A percentile compares a stretch with the other conserved stretches of the same genome.
These are phyloP conservation scores for Candida alai DNA, from an alignment of 805 yeast genomes.

Conservation along the genomic window DNA sequence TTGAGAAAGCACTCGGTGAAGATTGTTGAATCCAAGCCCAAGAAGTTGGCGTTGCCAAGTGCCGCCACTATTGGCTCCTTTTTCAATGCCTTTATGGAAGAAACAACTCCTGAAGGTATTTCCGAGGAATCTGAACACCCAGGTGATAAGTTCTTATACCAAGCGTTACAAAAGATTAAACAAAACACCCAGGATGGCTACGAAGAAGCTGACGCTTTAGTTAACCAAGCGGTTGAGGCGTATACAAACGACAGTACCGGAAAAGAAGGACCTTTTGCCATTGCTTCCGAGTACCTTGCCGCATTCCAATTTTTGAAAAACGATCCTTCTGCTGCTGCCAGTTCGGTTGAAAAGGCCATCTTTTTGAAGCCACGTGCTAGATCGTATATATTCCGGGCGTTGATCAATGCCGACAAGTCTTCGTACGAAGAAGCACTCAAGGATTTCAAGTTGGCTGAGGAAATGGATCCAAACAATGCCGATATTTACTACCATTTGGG, in stretches of 20 bases:
- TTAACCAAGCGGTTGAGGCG: constrained; percentile 56
- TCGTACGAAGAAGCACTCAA: constrained; percentile 53
- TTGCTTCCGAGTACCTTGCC: constrained; percentile 82
- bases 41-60: constrained; percentile 64
- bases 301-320: constrained; percentile 80
- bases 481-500: constrained; percentile 93
- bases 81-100: constrained; percentile 77
- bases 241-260: constrained; percentile 34
- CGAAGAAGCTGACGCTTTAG: constrained; percentile 54
- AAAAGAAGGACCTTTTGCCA: constrained; percentile 34
- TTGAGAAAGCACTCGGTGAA: constrained; percentile 75
- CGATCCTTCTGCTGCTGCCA: constrained; percentile 62
- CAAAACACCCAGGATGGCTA: constrained; percentile 54
- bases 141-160: constrained; percentile 62
- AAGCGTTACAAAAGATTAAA: constrained; percentile 57
- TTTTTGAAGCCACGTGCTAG: constrained; percentile 71
- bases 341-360: constrained; percentile 62
- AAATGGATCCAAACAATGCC: constrained; percentile 64
- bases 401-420: constrained; percentile 77
- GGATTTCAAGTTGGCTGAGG: constrained; percentile 70
- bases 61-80: constrained; percentile 81
- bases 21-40: constrained; percentile 59
- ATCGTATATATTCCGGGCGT: constrained; percentile 77
- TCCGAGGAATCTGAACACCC: constrained; percentile 50
- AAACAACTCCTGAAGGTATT: constrained; percentile 46